phyloP scores from a whole-genome alignment of 352 stramenopile species.

The Pythium brachiatum region DNA sequence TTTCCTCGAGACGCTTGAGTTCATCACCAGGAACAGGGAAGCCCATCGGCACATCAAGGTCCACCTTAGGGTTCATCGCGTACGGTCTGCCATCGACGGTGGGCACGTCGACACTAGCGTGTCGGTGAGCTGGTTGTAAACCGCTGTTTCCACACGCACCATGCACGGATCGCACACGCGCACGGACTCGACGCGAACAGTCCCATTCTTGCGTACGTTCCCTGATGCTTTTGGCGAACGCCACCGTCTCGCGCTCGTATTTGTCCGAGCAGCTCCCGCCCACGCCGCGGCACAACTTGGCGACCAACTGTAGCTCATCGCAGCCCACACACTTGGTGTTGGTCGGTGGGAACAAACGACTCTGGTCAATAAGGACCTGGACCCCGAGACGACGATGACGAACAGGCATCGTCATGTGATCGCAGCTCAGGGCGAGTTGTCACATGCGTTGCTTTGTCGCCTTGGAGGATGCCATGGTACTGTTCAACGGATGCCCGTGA shows the following conservation, averaged over 20 bases:
- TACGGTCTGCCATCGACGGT: conserved; percentile 47
- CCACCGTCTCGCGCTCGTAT: conserved; percentile 16
- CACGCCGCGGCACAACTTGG: conserved; percentile 6
- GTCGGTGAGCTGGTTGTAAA: conserved; percentile 11
- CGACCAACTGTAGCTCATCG: not conserved
- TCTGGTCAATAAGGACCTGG: conserved; percentile 44
- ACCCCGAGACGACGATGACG: conserved; percentile 49
- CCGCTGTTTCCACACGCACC: conserved; percentile 6
- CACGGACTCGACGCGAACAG: conserved; percentile 1
- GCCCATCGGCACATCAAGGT: conserved; percentile 27
- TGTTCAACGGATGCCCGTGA: not conserved
- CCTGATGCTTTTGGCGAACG: not conserved
- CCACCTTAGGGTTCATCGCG: conserved; percentile 22
- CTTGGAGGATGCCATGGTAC: not conserved
- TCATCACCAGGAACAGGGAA: conserved; percentile 42
- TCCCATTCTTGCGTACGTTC: not conserved
- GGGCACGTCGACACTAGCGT: conserved; percentile 37
- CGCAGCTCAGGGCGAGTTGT: conserved; percentile 8
- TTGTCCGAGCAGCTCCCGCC: conserved; percentile 8
- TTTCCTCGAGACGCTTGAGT: conserved; percentile 38
- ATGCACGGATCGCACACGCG: conserved; percentile 18
- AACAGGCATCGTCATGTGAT: conserved; percentile 39
- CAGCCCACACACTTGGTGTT: conserved; percentile 1
- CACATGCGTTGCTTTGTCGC: conserved; percentile 2
- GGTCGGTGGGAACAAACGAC: not conserved